Evolutionary conservation across 202 grass and related monocot genomes (phyloP), one percentile per base, ranked within the genome.

Genomic region (Setaria viridis): DNA sequence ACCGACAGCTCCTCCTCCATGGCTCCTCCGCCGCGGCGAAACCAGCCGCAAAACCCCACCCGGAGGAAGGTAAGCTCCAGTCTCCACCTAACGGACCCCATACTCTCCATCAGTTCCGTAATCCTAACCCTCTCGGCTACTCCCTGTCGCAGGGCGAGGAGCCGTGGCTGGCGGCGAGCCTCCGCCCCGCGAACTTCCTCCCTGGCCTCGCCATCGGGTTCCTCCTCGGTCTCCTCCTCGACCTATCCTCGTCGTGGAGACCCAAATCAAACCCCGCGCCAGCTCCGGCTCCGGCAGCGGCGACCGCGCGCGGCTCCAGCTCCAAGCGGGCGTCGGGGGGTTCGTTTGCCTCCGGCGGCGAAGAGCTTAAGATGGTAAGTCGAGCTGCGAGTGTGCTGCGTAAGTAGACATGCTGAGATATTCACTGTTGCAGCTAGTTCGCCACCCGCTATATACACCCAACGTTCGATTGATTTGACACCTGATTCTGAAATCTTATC

Each of bases 281-380:
- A 48, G 20, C 84, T 78, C 81, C 88, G 84, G 20, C 84, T 78
- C 81, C 88, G 84, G 15, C 85, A 41, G 58, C 79, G 9, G 56
- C 86, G 21, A 70, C 80, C 35, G 57, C 82, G 63, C 72, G 86
- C 57, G 70, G 83, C 47, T 88, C 90, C 72, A 78, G 81, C 41
- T 91, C 90, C 79, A 89, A 82, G 67, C 83, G 74, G 82, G 50
- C 81, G 54, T 82, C 80, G 9, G 83, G 66, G 11, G 34, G n/a
- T 15, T 86, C 90, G 15, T 57, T 87, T 2, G 71, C 66, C 21
- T 64, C 65, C 37, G 68, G 78, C 34, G 79, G 76, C 8, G 93
- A 96, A 48, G 96, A 96, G 76, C 96, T 99, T 77, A 99, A 99
- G 88, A 93, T 99, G 93, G 94, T 97, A 83, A 55, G 15, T 6